These are phyloP conservation scores for Podaxis carcinomalis DNA, from an alignment of 768 basidiomycete species.

Conservation along the genomic window DNA sequence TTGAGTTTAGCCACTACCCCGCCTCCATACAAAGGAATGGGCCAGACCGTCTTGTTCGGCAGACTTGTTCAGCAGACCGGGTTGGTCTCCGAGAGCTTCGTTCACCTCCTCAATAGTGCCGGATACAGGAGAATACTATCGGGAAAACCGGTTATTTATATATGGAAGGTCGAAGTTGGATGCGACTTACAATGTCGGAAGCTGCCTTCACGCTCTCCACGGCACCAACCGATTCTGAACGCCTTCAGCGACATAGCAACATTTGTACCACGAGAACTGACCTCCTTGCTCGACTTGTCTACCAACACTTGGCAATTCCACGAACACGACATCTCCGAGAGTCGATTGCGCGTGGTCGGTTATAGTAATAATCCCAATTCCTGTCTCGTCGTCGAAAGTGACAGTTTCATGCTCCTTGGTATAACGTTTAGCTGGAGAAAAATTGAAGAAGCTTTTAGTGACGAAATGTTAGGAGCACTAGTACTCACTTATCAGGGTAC, in stretches of 20 bases:
- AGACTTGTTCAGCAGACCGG: constrained; percentile 84
- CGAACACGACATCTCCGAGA: constrained; percentile 96
- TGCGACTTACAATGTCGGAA: constrained; percentile 72
- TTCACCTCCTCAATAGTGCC: constrained; percentile 83
- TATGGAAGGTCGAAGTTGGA: background rate
- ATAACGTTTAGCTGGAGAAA: constrained; percentile 63
- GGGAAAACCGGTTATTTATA: constrained; percentile 11
- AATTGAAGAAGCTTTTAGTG: background rate
- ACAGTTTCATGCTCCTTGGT: constrained; percentile 88
- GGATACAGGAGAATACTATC: constrained; percentile 88
- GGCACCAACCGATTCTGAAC: constrained; percentile 76
- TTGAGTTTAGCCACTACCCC: background rate
- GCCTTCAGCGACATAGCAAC: background rate
- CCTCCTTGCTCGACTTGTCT: constrained; percentile 67
- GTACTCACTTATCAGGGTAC: constrained; percentile 58
- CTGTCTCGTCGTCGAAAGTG: constrained; percentile 69
- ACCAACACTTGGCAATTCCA: constrained; percentile 77
- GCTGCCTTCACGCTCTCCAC: constrained; percentile 97
- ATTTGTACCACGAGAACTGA: constrained; percentile 32
- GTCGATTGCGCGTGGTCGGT: constrained; percentile 90
- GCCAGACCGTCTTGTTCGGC: constrained; percentile 75
- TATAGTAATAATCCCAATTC: constrained; percentile 77
- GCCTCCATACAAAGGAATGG: background rate
- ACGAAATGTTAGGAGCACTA: background rate
- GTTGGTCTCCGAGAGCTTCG: constrained; percentile 55